phyloP scores from a whole-genome alignment of 257 asterid species.

The Primulina eburnea region DNA sequence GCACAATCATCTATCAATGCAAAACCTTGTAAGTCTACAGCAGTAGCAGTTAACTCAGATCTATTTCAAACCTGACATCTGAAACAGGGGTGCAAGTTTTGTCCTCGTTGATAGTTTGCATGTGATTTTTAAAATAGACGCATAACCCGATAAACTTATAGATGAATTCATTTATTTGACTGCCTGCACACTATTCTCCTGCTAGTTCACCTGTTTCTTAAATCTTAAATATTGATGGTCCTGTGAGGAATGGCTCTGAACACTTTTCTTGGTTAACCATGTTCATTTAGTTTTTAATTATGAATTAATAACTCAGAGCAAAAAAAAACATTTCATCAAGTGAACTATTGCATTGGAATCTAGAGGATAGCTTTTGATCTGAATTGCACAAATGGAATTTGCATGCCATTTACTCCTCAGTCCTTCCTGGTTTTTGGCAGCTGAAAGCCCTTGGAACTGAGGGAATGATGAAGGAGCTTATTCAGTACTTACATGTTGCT shows the following conservation, averaged over 20 bases:
- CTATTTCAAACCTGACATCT: background rate
- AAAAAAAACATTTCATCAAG: slow-evolving; percentile 8
- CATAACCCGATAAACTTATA: background rate
- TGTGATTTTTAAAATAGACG: slow-evolving; percentile 1
- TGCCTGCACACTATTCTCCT: background rate
- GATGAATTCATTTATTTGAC: background rate
- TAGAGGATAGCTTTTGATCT: background rate
- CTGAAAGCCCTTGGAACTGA: slow-evolving; percentile 76
- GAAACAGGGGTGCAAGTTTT: slow-evolving; percentile 2
- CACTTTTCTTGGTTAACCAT: background rate
- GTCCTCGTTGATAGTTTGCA: background rate
- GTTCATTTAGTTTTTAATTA: no score
- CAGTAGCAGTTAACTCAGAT: slow-evolving; percentile 19
- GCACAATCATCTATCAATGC: slow-evolving; percentile 63
- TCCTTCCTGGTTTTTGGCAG: slow-evolving; percentile 43
- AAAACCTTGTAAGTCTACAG: slow-evolving; percentile 56
- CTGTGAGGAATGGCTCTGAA: background rate
- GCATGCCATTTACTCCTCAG: slow-evolving; percentile 26
- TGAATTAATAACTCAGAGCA: background rate
- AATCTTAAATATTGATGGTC: background rate
- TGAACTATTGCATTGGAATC: slow-evolving; percentile 10
- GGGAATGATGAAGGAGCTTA: slow-evolving; percentile 64
- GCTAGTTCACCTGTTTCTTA: background rate
- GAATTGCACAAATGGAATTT: slow-evolving; percentile 12
- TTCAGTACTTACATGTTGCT: slow-evolving; percentile 48